Evolutionary conservation across 2,329 filamentous ascomycete species (phyloP).

Genomic region (Waltergamsia citrina): DNA sequence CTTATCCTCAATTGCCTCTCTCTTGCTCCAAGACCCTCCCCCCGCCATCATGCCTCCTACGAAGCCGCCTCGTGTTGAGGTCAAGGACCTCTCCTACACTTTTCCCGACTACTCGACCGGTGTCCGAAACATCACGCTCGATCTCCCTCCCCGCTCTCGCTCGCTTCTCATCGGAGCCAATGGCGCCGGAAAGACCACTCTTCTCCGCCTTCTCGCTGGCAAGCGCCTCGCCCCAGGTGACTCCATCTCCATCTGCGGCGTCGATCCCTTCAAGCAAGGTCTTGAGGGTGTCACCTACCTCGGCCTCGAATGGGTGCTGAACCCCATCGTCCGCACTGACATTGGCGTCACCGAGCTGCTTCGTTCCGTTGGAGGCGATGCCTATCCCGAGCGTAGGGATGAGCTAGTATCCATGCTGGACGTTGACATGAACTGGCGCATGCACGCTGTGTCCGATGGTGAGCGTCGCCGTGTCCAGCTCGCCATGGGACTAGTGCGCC

Average conservation of each 20-base stretch:
- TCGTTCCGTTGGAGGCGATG: constrained; percentile 74
- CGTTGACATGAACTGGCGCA: constrained; percentile 85
- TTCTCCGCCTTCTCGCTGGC: constrained; percentile 86
- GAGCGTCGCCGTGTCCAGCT: constrained; percentile 88
- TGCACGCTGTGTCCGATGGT: constrained; percentile 92
- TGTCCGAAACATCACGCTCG: constrained; percentile 61
- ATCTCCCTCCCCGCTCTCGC: constrained; percentile 72
- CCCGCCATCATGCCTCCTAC: constrained; percentile 17
- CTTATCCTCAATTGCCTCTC: too few species aligned
- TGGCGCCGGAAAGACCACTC: constrained; percentile 92
- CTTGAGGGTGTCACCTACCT: constrained; percentile 95
- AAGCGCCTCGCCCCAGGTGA: constrained; percentile 79
- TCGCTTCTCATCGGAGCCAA: constrained; percentile 94
- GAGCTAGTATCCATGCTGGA: constrained; percentile 84
- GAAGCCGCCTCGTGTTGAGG: constrained; percentile 53
- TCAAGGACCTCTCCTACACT: constrained; percentile 72
- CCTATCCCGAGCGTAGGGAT: constrained; percentile 72
- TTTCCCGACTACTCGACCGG: constrained; percentile 83
- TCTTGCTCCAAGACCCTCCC: neutral
- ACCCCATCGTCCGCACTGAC: constrained; percentile 90
- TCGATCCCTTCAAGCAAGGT: constrained; percentile 84
- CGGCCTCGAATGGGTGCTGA: constrained; percentile 95
- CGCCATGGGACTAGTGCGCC: constrained; percentile 86
- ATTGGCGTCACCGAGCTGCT: constrained; percentile 86
- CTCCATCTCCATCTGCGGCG: constrained; percentile 68